phyloP scores from a whole-genome alignment of 2,329 filamentous ascomycete genomes.

The Emergomyces africanus region DNA sequence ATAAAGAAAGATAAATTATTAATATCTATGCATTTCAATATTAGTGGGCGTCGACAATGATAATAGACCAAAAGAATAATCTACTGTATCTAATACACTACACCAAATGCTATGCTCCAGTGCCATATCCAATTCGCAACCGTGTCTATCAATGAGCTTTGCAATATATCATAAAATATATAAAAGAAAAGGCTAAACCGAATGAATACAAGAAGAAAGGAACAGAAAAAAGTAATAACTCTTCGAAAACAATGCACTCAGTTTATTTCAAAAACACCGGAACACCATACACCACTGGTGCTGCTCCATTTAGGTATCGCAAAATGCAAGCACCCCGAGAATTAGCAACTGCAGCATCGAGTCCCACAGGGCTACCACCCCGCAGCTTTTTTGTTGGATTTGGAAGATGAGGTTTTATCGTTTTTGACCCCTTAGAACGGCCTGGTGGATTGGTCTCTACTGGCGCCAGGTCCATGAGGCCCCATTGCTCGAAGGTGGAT shows the following conservation, averaged over 20 bases:
- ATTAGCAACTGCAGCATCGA: conserved; percentile 70
- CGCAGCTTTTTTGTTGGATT: neutral
- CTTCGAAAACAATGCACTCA: neutral
- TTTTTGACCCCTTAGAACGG: conserved; percentile 16
- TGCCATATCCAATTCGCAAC: neutral
- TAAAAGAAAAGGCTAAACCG: neutral
- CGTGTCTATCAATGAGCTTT: neutral
- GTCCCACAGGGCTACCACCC: conserved; percentile 32
- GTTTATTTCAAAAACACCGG: conserved; percentile 59
- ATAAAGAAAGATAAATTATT: neutral
- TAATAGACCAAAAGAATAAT: conserved; percentile 1
- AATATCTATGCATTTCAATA: neutral
- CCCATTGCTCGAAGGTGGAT: conserved; percentile 73
- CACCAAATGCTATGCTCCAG: neutral
- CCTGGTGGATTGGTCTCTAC: conserved; percentile 19
- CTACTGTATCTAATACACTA: neutral
- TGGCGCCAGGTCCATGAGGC: conserved; percentile 41
- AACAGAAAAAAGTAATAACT: neutral
- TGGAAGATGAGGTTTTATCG: neutral
- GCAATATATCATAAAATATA: neutral
- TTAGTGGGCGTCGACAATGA: neutral
- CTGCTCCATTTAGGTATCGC: conserved; percentile 83
- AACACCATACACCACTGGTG: conserved; percentile 88
- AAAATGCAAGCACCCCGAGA: conserved; percentile 72
- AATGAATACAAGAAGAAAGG: neutral